Evolutionary conservation across 164 flowering plant species (phyloP).

Genomic region (Liriodendron chinense): DNA sequence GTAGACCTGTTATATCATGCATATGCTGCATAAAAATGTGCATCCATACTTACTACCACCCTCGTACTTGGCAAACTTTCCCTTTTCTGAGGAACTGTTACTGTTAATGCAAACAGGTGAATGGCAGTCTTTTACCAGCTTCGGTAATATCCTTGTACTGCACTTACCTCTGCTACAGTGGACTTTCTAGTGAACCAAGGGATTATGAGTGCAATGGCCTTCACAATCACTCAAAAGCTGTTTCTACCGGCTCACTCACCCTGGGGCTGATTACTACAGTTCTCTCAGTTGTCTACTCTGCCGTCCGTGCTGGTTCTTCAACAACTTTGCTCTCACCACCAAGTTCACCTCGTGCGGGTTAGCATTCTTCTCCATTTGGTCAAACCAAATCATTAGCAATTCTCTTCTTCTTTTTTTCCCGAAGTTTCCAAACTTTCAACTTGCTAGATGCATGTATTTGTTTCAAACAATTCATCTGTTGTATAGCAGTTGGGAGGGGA

Average conservation of each 20-base stretch:
- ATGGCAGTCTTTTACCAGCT: constrained; percentile 92
- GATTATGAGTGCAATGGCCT: constrained; percentile 95
- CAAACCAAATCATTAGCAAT: background rate
- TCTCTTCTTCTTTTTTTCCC: too few relatives aligned
- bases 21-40: background rate
- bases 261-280: constrained; percentile 81
- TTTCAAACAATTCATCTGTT: too few relatives aligned
- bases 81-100: constrained; percentile 5
- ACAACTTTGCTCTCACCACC: constrained; percentile 84
- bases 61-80: background rate
- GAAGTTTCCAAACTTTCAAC: too few relatives aligned
- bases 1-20: background rate
- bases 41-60: background rate
- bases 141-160: constrained; percentile 87
- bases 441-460: too few relatives aligned
- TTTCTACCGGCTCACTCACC: constrained; percentile 79
- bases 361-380: constrained; percentile 12
- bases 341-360: constrained; percentile 90
- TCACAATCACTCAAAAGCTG: constrained; percentile 86
- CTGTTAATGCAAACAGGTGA: constrained; percentile 44
- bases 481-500: too few relatives aligned
- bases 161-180: constrained; percentile 92
- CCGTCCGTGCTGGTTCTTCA: constrained; percentile 99
- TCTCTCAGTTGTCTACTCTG: constrained; percentile 94
- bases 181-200: constrained; percentile 94